Base-by-base conservation (phyloP, 2,329 filamentous ascomycete species). In the Talaromyces amestolkiae region DNA sequence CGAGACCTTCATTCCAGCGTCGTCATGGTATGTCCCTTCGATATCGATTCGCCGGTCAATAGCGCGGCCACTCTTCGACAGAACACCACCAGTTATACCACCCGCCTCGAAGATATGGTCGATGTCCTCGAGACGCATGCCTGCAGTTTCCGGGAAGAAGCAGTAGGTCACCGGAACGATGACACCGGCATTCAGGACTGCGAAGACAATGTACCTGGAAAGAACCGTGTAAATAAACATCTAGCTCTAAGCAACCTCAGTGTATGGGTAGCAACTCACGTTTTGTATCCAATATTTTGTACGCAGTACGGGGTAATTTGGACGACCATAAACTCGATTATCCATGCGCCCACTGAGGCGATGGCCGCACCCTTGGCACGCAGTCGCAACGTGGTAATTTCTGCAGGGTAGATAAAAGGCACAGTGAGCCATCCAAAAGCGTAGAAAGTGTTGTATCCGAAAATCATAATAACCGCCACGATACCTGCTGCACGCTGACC, bases 131-230 rank as follows among this genome's bases (percentile, higher is more conserved):
- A 90, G 80, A 0, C 85, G 85, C 2, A 89, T 74, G 0, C 86
- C 81, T 72, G 88, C 89, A 0, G 87, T 89, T 74, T 90, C 87
- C 0, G 87, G 87, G 3, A 88, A 87, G 70, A 87, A 83, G 72
- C 87, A 86, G 78, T 84, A 89, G 54, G 89, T 83, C 54, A 87
- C 86, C 0, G 80, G 80, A 15, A 83, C 73, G 71, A 13, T 65
- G 56, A 24, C 60, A 59, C 64, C 68, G 71, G 10, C 45, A 49
- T 49, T 49, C 17, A 74, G 68, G 24, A 69, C 54, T 0, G 72
- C 71, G 35, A 73, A 74, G 41, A 73, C 74, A 39, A 74, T 71
- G 35, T 74, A 76, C 7, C 45, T 49, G 45, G 45, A 49, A 49
- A 49, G n/a, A 49, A 49, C 1, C 6, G 6, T 17, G 45, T 1